phyloP scores from a whole-genome alignment of 2,329 filamentous ascomycete genomes.

The Fusarium graminum region DNA sequence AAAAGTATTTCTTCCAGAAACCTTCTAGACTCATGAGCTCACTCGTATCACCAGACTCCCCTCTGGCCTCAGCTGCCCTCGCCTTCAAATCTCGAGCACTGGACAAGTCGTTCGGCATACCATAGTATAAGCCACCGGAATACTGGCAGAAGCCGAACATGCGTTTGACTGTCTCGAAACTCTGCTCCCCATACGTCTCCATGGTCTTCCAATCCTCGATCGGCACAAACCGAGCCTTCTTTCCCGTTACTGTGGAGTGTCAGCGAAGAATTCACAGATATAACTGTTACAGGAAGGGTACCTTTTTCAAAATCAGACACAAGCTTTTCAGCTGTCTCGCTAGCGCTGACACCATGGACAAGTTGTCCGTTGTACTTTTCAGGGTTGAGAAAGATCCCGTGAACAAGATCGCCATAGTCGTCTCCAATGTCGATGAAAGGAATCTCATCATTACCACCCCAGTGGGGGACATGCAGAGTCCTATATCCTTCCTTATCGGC shows the following conservation, averaged over 20 bases:
- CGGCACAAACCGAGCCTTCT: slow-evolving; percentile 51
- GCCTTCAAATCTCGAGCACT: slow-evolving; percentile 49
- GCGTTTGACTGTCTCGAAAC: slow-evolving; percentile 54
- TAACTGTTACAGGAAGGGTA: slow-evolving; percentile 2
- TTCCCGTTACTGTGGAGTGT: slow-evolving; percentile 47
- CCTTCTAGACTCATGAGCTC: slow-evolving; percentile 45
- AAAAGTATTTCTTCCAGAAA: slow-evolving; percentile 47
- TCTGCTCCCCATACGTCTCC: slow-evolving; percentile 50
- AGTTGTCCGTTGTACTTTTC: slow-evolving; percentile 53
- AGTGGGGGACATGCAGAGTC: slow-evolving; percentile 54
- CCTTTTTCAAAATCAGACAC: slow-evolving; percentile 52
- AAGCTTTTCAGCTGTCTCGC: slow-evolving; percentile 50
- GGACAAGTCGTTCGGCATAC: slow-evolving; percentile 46
- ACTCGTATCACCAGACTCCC: slow-evolving; percentile 33
- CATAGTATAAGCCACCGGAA: slow-evolving; percentile 53
- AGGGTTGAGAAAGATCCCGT: slow-evolving; percentile 59
- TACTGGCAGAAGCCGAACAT: slow-evolving; percentile 56
- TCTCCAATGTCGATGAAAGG: slow-evolving; percentile 57
- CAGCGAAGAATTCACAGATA: slow-evolving; percentile 1
- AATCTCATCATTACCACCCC: slow-evolving; percentile 55
- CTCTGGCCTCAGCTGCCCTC: slow-evolving; percentile 48
- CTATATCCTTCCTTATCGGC: slow-evolving; percentile 54
- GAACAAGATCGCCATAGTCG: slow-evolving; percentile 62
- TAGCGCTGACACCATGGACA: slow-evolving; percentile 56
- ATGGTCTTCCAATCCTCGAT: slow-evolving; percentile 52